Evolutionary conservation across 306 rosid species (phyloP), one percentile per base, ranked within the genome.

Genomic region (Biancaea sappan): DNA sequence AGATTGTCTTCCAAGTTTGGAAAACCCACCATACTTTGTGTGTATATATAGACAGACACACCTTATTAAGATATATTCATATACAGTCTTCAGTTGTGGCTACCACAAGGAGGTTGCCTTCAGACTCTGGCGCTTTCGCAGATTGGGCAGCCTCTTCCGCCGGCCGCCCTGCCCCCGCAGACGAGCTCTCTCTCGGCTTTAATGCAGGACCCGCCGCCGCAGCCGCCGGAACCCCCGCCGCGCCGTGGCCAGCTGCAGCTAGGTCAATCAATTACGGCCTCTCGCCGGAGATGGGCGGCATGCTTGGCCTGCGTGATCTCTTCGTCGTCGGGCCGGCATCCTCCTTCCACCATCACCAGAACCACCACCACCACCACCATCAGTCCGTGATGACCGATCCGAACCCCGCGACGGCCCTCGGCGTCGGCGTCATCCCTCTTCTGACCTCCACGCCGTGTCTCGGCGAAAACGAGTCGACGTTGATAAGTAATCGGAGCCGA

Each of bases 41-140:
- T 29, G 3, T 58, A 15, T 29, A 15, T 58, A 14, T 18, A 54
- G 9, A 25, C n/a, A 54, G 35, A 25, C 16, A 25, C n/a, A n/a
- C n/a, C n/a, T n/a, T 8, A 13, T 15, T 14, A 32, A 24, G 34
- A 25, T 24, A 25, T 24, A 24, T 29, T 2, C 12, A 14, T 2
- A 58, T n/a, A 28, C n/a, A n/a, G n/a, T n/a, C 38, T 29, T 58
- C 22, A 92, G 96, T 90, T 90, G 97, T 94, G 98, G 98, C 98
- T 91, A 94, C 98, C 84, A 83, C 97, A 81, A 89, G 97, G 91
- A 86, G 97, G 82, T 69, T 89, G 53, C 87, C 94, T 76, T 94
- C 97, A 31, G 98, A 91, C 80, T 86, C 98, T 40, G 97, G 97
- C 28, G 98, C 97, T 29, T 94, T 91, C 57, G 97, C 96, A 3